Evolutionary conservation across 805 yeast species (phyloP).

Genomic region (Sugiyamaella americana): DNA sequence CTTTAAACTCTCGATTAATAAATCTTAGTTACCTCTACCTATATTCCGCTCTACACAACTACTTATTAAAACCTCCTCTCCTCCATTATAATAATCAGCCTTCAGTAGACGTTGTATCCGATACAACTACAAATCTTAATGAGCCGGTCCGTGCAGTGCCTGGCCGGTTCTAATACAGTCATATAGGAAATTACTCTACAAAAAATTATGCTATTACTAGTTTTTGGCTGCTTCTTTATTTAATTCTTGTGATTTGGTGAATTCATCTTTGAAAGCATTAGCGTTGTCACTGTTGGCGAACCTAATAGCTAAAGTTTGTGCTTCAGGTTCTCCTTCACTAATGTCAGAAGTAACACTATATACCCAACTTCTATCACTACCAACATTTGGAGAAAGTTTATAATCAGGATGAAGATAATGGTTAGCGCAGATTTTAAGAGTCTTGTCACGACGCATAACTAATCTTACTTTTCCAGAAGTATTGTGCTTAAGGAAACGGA

Average conservation of each 20-base stretch:
- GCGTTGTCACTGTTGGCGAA: slow-evolving; percentile 65
- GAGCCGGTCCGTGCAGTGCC: too few species aligned
- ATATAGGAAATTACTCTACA: too few species aligned
- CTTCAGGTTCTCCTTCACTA: slow-evolving; percentile 93
- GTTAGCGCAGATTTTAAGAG: slow-evolving; percentile 96
- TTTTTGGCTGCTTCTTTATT: slow-evolving; percentile 43
- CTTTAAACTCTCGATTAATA: too few species aligned
- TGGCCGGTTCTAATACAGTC: too few species aligned
- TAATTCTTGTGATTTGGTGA: slow-evolving; percentile 71
- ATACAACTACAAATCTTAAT: too few species aligned
- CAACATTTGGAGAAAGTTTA: slow-evolving; percentile 84
- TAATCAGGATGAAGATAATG: slow-evolving; percentile 73
- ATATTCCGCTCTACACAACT: too few species aligned
- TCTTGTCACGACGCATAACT: slow-evolving; percentile 98
- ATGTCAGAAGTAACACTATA: slow-evolving; percentile 91
- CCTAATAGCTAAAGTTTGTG: slow-evolving; percentile 93
- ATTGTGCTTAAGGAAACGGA: slow-evolving; percentile 89
- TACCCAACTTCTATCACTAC: slow-evolving; percentile 98
- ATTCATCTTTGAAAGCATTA: slow-evolving; percentile 88
- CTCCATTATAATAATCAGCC: too few species aligned
- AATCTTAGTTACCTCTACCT: too few species aligned
- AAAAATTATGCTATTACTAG: too few species aligned
- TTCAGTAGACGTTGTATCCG: too few species aligned
- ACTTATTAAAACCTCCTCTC: too few species aligned
- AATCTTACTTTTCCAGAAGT: slow-evolving; percentile 75